Base-by-base conservation (phyloP, 163 green algal species). In the Scenedesmus sp. region DNA sequence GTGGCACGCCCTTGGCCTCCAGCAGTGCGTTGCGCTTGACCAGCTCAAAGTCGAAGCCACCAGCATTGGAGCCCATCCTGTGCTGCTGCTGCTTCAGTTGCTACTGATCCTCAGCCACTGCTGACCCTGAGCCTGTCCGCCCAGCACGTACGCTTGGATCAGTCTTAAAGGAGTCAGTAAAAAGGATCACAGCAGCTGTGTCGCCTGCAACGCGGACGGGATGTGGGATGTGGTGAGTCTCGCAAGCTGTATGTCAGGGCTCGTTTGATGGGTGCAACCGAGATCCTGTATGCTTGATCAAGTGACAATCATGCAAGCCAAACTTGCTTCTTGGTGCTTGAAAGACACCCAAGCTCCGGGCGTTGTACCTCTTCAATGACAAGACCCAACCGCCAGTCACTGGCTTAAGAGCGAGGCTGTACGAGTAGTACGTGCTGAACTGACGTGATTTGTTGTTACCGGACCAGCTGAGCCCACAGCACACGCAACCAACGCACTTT, bases 41-140 rank as follows among this genome's bases (percentile, higher is more conserved):
- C 82, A 99, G 93, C 70, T 99, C 97, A 92, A 99, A 99, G 91
- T 96, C 94, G 91, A 99, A 99, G 10, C 97, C 97, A 13, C 94
- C 94, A 13, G 70, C 95, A 18, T 95, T 94, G 60, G 93, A 95
- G 20, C 92, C 92, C 90, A 94, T 91, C n/a, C n/a, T 56, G 55
- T 34, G 60, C 84, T 77, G 83, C 83, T 88, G 82, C 82, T 66
- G 82, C 82, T 87, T 62, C 83, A 55, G 83, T 64, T 76, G 83
- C 83, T 77, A 15, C 83, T 77, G 83, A 26, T 62, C 57, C 55
- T 34, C 23, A 5, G 83, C 23, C 83, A 18, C 56, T 87, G 56
- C 54, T 57, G 15, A 4, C 54, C 82, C 16, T 87, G 4, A 1
- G 82, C 82, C 54, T 87, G 54, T 18, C 54, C 26, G 82, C 82